phyloP scores from a whole-genome alignment of 257 asterid genomes.

The Euphrasia confusa region DNA sequence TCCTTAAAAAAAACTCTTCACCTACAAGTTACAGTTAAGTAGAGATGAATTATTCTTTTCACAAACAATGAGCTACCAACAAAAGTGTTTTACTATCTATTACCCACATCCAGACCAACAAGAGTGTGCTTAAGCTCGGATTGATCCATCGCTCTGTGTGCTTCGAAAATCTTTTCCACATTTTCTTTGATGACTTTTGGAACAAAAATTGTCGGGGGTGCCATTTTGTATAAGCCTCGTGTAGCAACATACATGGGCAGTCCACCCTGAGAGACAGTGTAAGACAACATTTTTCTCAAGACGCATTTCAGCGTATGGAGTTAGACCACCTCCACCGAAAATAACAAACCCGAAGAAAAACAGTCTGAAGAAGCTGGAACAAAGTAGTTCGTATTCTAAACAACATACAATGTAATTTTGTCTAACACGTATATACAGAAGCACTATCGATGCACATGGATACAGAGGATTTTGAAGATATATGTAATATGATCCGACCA shows the following conservation, averaged over 20 bases:
- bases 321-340: too few species aligned
- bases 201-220: constrained; percentile 79
- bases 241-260: constrained; percentile 97
- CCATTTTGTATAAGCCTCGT: constrained; percentile 78
- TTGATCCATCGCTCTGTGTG: constrained; percentile 91
- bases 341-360: too few species aligned
- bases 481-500: too few species aligned
- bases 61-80: constrained; percentile 7
- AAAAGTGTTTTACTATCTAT: constrained; percentile 25
- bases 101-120: constrained; percentile 92
- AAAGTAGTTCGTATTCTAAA: too few species aligned
- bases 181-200: constrained; percentile 67
- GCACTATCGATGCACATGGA: too few species aligned
- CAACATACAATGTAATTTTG: too few species aligned
- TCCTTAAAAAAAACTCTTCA: constrained; percentile 70
- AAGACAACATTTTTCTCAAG: background rate
- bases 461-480: too few species aligned
- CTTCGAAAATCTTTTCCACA: constrained; percentile 88
- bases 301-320: too few species aligned
- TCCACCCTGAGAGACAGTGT: constrained; percentile 59
- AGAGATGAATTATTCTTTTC: background rate
- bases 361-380: too few species aligned
- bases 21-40: constrained; percentile 42
- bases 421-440: too few species aligned
- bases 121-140: constrained; percentile 79